Percentiles rank a stretch among this genome's conserved stretches.
Evolutionary conservation across 1,284 basidiomycete genomes (phyloP).

Genomic region (Tylopilus sp.): DNA sequence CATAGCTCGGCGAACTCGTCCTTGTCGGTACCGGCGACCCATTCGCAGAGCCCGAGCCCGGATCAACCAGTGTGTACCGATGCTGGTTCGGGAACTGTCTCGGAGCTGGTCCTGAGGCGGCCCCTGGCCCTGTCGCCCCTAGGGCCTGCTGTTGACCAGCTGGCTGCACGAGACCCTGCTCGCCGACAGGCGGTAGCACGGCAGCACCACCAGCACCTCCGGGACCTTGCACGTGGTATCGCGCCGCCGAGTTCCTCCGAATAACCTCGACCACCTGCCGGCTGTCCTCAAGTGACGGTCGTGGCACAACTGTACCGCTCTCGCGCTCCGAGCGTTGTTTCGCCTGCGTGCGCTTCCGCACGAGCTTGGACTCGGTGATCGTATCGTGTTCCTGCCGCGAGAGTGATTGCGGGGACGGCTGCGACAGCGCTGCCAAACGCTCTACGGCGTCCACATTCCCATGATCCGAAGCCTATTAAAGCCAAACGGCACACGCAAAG

Average conservation of each 20-base stretch:
- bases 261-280: constrained; percentile 40
- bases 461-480: constrained; percentile 67
- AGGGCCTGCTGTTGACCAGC: neutral
- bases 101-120: neutral
- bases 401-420: constrained; percentile 56
- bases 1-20: constrained; percentile 25
- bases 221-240: constrained; percentile 2
- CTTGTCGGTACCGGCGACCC: constrained; percentile 9
- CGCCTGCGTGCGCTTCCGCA: constrained; percentile 81
- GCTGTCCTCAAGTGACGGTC: constrained; percentile 21
- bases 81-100: constrained; percentile 33
- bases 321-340: constrained; percentile 60
- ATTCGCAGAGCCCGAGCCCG: constrained; percentile 23
- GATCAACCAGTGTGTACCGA: constrained; percentile 43
- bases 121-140: too few species aligned
- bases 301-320: constrained; percentile 10
- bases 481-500: too few species aligned
- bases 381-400: constrained; percentile 78
- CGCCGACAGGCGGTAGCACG: neutral
- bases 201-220: neutral
- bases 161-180: neutral
- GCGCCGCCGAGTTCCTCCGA: constrained; percentile 36
- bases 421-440: constrained; percentile 67
- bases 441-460: constrained; percentile 79
- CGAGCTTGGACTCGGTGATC: constrained; percentile 75